phyloP scores from a whole-genome alignment of 2,329 filamentous ascomycete species.

The Hypoxylon sp. region DNA sequence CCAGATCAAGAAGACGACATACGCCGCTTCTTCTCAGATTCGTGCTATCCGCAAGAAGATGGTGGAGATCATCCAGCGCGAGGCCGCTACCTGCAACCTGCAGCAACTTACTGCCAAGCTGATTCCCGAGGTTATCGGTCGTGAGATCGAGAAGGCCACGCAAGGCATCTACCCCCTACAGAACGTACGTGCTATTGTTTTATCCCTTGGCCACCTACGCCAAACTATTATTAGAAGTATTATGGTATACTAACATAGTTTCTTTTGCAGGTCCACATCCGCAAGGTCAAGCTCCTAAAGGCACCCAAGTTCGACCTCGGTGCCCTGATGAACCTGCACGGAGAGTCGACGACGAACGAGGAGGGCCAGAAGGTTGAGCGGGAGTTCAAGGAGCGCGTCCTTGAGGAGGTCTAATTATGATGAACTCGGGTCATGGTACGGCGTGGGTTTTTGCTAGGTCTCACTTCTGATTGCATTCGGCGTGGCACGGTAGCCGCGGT shows the following conservation, averaged over 20 bases:
- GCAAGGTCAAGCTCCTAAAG: slow-evolving; percentile 99
- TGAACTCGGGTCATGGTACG: slow-evolving; percentile 56
- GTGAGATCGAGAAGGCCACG: slow-evolving; percentile 99
- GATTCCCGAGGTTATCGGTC: slow-evolving; percentile 98
- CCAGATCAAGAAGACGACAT: slow-evolving; percentile 99
- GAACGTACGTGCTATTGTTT: slow-evolving; percentile 76
- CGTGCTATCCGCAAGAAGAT: slow-evolving; percentile 99
- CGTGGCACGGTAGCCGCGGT: slow-evolving; percentile 57
- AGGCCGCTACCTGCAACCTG: slow-evolving; percentile 93
- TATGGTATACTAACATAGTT: slow-evolving; percentile 50
- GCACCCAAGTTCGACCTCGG: slow-evolving; percentile 98
- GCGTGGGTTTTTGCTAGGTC: slow-evolving; percentile 61
- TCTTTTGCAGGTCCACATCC: slow-evolving; percentile 88
- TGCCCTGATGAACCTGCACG: slow-evolving; percentile 94
- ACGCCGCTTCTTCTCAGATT: slow-evolving; percentile 96
- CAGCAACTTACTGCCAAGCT: slow-evolving; percentile 98
- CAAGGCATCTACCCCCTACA: slow-evolving; percentile 99
- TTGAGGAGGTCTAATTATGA: slow-evolving; percentile 86
- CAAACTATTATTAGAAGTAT: neutral
- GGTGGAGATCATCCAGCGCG: slow-evolving; percentile 97
- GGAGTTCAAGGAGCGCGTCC: slow-evolving; percentile 98
- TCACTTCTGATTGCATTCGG: slow-evolving; percentile 63
- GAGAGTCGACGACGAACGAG: slow-evolving; percentile 96
- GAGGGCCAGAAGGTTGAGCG: slow-evolving; percentile 98
- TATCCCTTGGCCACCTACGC: slow-evolving; percentile 9